phyloP scores from a whole-genome alignment of 2,329 filamentous ascomycete genomes.

The Pleoardoris graminearum region DNA sequence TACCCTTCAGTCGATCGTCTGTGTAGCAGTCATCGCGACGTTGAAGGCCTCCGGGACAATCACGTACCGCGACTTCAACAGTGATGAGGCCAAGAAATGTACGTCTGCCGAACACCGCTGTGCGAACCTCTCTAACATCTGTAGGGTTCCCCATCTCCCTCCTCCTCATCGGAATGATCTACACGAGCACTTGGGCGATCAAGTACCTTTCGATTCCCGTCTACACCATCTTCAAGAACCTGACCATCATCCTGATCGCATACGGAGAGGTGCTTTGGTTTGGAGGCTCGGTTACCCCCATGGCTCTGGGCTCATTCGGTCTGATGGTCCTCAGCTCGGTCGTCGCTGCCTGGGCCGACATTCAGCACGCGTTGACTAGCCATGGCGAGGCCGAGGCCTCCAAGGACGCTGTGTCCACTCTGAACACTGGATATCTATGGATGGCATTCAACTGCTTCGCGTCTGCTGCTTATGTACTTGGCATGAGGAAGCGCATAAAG shows the following conservation, averaged over 20 bases:
- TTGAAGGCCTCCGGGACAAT: constrained; percentile 84
- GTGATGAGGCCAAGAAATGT: constrained; percentile 92
- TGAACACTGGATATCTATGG: constrained; percentile 96
- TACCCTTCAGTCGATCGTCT: constrained; percentile 74
- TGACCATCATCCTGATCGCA: constrained; percentile 97
- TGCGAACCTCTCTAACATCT: constrained; percentile 16
- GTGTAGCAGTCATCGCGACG: constrained; percentile 78
- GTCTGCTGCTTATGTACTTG: constrained; percentile 83
- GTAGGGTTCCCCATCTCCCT: constrained; percentile 94
- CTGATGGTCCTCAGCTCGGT: constrained; percentile 95
- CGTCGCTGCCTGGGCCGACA: constrained; percentile 96
- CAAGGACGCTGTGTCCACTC: constrained; percentile 76
- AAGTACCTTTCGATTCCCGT: constrained; percentile 97
- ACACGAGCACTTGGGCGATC: constrained; percentile 92
- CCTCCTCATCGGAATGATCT: constrained; percentile 98
- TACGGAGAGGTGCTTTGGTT: constrained; percentile 99
- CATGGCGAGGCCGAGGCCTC: constrained; percentile 59
- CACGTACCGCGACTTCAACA: constrained; percentile 80
- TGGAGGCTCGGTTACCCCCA: constrained; percentile 83
- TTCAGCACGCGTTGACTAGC: constrained; percentile 77
- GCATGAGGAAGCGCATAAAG: constrained; percentile 99
- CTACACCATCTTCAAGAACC: constrained; percentile 99
- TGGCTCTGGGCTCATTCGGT: constrained; percentile 90
- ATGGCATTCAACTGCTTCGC: constrained; percentile 97
- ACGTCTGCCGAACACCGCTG: constrained; percentile 41